Percentiles rank a stretch among this genome's conserved stretches.
Evolutionary conservation across 2,329 filamentous ascomycete genomes (phyloP).

Genomic region (Rugonectria rugulosa): DNA sequence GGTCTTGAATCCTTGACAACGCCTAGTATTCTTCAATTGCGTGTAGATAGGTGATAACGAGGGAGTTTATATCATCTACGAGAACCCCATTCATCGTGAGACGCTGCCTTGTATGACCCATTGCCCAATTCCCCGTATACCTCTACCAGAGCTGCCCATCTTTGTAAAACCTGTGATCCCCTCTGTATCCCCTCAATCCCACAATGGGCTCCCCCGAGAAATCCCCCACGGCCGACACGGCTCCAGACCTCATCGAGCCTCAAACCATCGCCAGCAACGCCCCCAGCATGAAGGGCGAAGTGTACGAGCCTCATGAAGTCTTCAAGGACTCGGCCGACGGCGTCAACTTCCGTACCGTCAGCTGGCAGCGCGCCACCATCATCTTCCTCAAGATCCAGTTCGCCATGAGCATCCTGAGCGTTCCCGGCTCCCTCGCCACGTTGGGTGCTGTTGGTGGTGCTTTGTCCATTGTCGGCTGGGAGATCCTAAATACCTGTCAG

Average conservation of each 20-base stretch:
- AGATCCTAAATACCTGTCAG: slow-evolving; percentile 41
- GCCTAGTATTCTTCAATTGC: not conserved
- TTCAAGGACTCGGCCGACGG: slow-evolving; percentile 37
- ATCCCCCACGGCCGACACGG: not conserved
- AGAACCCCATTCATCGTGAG: slow-evolving; percentile 2
- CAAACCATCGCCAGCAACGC: slow-evolving; percentile 12
- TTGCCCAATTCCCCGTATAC: not conserved
- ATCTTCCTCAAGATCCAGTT: slow-evolving; percentile 49
- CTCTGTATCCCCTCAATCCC: not conserved
- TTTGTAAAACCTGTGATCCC: not conserved
- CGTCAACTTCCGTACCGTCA: slow-evolving; percentile 42
- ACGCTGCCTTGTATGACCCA: not conserved
- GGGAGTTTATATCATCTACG: slow-evolving; percentile 11
- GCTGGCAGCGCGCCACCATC: slow-evolving; percentile 50
- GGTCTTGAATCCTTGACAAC: too few relatives aligned
- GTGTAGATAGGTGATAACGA: slow-evolving; percentile 12
- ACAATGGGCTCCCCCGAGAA: slow-evolving; percentile 12
- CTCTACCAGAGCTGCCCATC: not conserved
- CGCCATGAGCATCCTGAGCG: slow-evolving; percentile 39
- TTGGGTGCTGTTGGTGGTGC: slow-evolving; percentile 23
- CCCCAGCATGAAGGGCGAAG: slow-evolving; percentile 12
- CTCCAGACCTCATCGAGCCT: slow-evolving; percentile 11
- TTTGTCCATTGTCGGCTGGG: slow-evolving; percentile 33
- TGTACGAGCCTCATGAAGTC: slow-evolving; percentile 33
- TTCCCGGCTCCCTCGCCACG: slow-evolving; percentile 20